phyloP scores from a whole-genome alignment of 768 basidiomycete genomes.

The Boletus reticuloceps region DNA sequence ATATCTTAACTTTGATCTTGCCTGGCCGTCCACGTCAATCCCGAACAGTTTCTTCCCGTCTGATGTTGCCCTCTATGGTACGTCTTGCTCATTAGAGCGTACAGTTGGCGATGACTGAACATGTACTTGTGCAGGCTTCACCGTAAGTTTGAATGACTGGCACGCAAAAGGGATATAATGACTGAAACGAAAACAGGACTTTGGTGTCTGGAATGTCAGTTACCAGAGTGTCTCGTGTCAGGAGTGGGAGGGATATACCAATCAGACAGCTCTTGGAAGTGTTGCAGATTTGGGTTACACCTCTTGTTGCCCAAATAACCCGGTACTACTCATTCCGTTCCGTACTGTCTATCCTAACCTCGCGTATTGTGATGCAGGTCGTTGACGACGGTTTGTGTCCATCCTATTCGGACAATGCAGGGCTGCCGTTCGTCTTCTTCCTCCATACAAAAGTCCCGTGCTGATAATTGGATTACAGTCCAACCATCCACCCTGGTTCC shows the following conservation, averaged over 20 bases:
- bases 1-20: constrained; percentile 80
- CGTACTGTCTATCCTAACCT: background rate
- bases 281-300: constrained; percentile 53
- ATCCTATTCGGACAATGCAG: constrained; percentile 67
- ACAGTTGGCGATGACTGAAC: constrained; percentile 26
- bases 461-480: constrained; percentile 23
- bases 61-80: constrained; percentile 62
- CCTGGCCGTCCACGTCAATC: constrained; percentile 71
- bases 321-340: constrained; percentile 38
- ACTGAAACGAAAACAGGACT: constrained; percentile 49
- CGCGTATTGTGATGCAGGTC: constrained; percentile 29
- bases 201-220: constrained; percentile 83
- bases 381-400: constrained; percentile 55
- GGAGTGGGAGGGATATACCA: constrained; percentile 61
- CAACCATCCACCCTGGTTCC: constrained; percentile 29
- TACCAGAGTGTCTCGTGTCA: constrained; percentile 66
- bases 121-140: constrained; percentile 34
- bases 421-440: constrained; percentile 50
- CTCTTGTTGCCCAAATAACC: constrained; percentile 73
- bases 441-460: background rate
- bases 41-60: constrained; percentile 74
- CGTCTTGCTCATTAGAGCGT: constrained; percentile 7
- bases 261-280: constrained; percentile 65
- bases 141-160: constrained; percentile 27
- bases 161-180: background rate